These are phyloP conservation scores for Sporothrix luriei DNA, from an alignment of 2,329 filamentous ascomycete genomes.

Conservation along the genomic window DNA sequence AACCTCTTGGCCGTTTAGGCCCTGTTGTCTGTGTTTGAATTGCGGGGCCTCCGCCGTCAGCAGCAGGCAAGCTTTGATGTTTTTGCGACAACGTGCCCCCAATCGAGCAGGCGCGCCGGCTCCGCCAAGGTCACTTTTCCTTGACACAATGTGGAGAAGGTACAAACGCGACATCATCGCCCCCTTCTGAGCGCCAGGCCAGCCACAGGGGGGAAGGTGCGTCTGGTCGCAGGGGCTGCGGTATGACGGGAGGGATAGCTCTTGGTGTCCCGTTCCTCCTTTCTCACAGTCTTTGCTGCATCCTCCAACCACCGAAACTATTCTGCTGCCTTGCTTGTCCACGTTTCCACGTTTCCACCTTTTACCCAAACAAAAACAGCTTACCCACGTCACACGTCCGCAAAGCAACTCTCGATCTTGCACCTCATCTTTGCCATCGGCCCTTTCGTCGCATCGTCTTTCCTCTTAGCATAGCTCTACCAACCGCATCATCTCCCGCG, in stretches of 20 bases:
- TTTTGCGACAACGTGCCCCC: conserved; percentile 1
- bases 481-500: not conserved
- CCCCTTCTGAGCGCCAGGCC: not conserved
- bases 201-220: conserved; percentile 22
- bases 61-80: not conserved
- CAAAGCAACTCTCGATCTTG: not conserved
- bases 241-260: conserved; percentile 2
- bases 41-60: conserved; percentile 4
- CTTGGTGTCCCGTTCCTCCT: not conserved
- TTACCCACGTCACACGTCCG: not conserved
- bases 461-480: not conserved
- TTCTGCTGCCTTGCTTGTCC: conserved; percentile 25
- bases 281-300: not conserved
- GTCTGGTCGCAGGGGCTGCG: conserved; percentile 8
- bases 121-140: conserved; percentile 15
- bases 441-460: not conserved
- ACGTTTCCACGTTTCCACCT: not conserved
- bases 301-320: not conserved
- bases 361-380: not conserved
- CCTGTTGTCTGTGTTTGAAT: not conserved
- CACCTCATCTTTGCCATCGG: not conserved
- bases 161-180: conserved; percentile 2
- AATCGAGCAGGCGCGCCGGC: not conserved
- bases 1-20: conserved; percentile 12
- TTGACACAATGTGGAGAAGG: conserved; percentile 27